Evolutionary conservation across 768 basidiomycete genomes (phyloP).

Genomic region (Filobasidium floriforme): DNA sequence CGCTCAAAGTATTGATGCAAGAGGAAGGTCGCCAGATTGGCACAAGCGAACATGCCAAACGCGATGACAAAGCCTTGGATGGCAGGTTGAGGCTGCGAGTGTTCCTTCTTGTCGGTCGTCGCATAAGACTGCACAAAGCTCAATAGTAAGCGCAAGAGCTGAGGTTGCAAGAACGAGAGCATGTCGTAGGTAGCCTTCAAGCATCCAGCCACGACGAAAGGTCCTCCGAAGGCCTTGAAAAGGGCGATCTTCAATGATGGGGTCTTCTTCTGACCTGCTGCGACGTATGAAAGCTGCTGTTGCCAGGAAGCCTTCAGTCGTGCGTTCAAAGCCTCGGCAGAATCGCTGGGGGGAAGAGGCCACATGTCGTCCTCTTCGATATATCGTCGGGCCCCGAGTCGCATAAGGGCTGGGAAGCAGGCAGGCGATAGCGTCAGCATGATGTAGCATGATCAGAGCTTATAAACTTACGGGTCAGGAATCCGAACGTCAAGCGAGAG

Average conservation of each 20-base stretch:
- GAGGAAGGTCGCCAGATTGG: constrained; percentile 68
- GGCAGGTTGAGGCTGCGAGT: constrained; percentile 45
- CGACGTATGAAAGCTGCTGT: constrained; percentile 47
- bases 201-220: constrained; percentile 51
- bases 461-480: constrained; percentile 57
- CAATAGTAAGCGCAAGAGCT: constrained; percentile 70
- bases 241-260: constrained; percentile 65
- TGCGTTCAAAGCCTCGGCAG: constrained; percentile 60
- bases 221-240: constrained; percentile 67
- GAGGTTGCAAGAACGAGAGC: constrained; percentile 77
- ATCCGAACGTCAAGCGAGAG: constrained; percentile 58
- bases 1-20: constrained; percentile 88
- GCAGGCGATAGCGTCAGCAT: not conserved
- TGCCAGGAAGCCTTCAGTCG: constrained; percentile 58
- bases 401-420: constrained; percentile 35
- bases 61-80: constrained; percentile 71
- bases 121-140: constrained; percentile 71
- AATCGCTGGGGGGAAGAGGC: constrained; percentile 59
- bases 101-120: constrained; percentile 40
- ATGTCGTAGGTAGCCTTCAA: constrained; percentile 74
- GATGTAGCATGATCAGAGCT: constrained; percentile 45
- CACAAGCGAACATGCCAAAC: constrained; percentile 67
- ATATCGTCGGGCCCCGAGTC: constrained; percentile 48
- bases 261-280: constrained; percentile 37
- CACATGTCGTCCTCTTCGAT: constrained; percentile 84